These are phyloP conservation scores for Aspergillus quadricinctus DNA, from an alignment of 2,329 filamentous ascomycete species.

Conservation along the genomic window DNA sequence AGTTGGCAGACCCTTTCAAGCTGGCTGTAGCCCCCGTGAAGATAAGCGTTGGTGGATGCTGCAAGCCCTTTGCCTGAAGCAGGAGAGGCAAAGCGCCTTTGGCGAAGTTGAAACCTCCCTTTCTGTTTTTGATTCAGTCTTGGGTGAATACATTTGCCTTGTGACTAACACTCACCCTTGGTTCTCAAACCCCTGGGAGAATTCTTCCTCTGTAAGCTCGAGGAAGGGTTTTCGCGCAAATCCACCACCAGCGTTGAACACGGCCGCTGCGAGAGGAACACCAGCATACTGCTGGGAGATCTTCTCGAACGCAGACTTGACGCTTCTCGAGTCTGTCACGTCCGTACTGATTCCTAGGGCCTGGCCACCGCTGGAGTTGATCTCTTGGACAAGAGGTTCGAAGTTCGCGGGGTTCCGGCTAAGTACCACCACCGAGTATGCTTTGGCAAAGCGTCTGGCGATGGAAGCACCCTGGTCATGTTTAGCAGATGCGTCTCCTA, in stretches of 20 bases:
- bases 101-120: conserved; percentile 71
- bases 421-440: conserved; percentile 57
- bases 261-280: conserved; percentile 47
- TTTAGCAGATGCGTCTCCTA: conserved; percentile 3
- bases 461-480: conserved; percentile 57
- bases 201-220: conserved; percentile 57
- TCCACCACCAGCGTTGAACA: conserved; percentile 58
- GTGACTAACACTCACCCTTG: conserved; percentile 42
- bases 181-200: conserved; percentile 47
- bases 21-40: conserved; percentile 85
- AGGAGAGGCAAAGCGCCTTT: conserved; percentile 68
- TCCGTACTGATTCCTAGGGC: conserved; percentile 60
- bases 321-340: conserved; percentile 49
- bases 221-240: conserved; percentile 59
- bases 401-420: conserved; percentile 57
- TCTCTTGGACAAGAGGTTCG: conserved; percentile 53
- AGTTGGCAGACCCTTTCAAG: conserved; percentile 64
- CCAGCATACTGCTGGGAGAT: conserved; percentile 52
- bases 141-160: not conserved
- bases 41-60: conserved; percentile 71
- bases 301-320: conserved; percentile 51
- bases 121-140: conserved; percentile 18
- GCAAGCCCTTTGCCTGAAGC: conserved; percentile 52
- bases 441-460: conserved; percentile 54
- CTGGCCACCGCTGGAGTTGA: conserved; percentile 55